Conservation (phyloP, 768 basidiomycete genomes). For the Amanita pseudoporphyria region DNA sequence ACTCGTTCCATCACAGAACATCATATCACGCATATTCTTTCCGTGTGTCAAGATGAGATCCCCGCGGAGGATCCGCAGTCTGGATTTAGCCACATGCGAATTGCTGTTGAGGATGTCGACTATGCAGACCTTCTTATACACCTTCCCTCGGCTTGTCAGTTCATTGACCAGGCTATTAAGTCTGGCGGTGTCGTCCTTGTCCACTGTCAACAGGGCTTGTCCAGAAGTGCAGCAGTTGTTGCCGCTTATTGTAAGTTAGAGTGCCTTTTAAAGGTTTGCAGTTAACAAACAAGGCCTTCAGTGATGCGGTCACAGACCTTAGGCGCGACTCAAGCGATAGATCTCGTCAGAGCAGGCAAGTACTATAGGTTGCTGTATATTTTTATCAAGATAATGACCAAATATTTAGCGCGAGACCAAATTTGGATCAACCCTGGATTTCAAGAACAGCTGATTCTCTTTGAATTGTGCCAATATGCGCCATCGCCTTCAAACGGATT, state of each 20-base stretch:
- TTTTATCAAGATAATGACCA: not conserved
- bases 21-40: conserved; percentile 71
- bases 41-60: conserved; percentile 65
- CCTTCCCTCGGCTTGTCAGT: conserved; percentile 54
- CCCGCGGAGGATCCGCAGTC: conserved; percentile 64
- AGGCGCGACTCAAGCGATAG: conserved; percentile 47
- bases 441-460: conserved; percentile 69
- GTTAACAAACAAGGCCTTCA: conserved; percentile 18
- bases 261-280: not conserved
- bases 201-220: conserved; percentile 58
- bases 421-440: conserved; percentile 77
- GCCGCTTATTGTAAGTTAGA: conserved; percentile 61
- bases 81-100: conserved; percentile 60
- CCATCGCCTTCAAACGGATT: conserved; percentile 53
- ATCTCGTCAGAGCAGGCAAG: conserved; percentile 50
- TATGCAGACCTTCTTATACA: conserved; percentile 61
- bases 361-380: conserved; percentile 1
- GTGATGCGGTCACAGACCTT: conserved; percentile 63
- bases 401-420: conserved; percentile 52
- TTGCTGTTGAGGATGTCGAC: conserved; percentile 61
- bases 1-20: conserved; percentile 64
- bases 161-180: conserved; percentile 52
- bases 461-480: conserved; percentile 61
- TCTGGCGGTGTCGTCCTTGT: conserved; percentile 55
- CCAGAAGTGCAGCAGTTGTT: conserved; percentile 59